phyloP scores from a whole-genome alignment of 2,329 filamentous ascomycete species.

The Aspergillus udagawae region DNA sequence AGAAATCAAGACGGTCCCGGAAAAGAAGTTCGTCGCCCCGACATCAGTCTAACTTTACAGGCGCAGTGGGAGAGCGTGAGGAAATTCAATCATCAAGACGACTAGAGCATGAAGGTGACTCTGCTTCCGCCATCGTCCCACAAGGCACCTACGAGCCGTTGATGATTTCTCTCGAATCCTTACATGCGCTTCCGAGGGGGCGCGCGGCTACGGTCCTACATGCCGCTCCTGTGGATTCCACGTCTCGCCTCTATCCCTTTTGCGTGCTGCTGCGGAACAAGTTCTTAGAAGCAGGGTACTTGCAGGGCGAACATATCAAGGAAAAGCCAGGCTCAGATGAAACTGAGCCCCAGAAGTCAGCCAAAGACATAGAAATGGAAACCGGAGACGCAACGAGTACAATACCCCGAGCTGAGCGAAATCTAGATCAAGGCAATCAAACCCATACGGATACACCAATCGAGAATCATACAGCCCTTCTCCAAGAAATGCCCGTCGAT shows the following conservation, averaged over 20 bases:
- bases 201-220: conserved; percentile 39
- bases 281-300: conserved; percentile 43
- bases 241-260: conserved; percentile 40
- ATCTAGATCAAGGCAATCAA: not conserved
- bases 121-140: not conserved
- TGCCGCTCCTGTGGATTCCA: conserved; percentile 36
- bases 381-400: not conserved
- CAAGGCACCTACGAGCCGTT: conserved; percentile 23
- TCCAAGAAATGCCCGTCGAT: conserved; percentile 10
- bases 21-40: not conserved
- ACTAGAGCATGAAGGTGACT: not conserved
- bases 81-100: not conserved
- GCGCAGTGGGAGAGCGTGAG: not conserved
- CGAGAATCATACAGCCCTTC: conserved; percentile 4
- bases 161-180: conserved; percentile 42
- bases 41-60: not conserved
- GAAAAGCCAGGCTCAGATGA: conserved; percentile 1
- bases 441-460: not conserved
- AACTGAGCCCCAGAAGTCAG: not conserved
- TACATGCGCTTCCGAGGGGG: conserved; percentile 35
- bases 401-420: not conserved
- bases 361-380: not conserved
- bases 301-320: conserved; percentile 27
- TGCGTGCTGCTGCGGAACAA: conserved; percentile 37
- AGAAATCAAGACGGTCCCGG: conserved; percentile 15